Evolutionary conservation across 164 flowering plant genomes (phyloP).

Genomic region (Echeveria elegans): DNA sequence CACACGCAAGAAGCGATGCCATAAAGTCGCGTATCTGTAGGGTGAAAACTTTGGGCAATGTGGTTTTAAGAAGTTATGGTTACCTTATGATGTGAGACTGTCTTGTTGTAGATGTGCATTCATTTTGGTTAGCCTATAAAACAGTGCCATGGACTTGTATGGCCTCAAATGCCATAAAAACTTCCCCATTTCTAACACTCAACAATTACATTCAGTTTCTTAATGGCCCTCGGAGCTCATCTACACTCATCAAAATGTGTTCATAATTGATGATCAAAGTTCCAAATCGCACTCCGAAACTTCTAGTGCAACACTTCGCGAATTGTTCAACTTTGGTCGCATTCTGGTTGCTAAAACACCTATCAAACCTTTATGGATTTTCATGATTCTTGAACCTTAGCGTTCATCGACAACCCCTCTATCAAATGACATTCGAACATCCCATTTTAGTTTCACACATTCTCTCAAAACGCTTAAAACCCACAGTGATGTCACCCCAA

Average conservation of each 20-base stretch:
- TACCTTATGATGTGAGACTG: background rate
- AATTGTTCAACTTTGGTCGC: slow-evolving; percentile 35
- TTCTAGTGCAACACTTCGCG: background rate
- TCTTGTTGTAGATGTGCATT: background rate
- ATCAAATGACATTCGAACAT: slow-evolving; percentile 9
- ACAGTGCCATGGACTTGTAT: background rate
- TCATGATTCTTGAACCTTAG: slow-evolving; percentile 19
- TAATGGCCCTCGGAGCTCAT: background rate
- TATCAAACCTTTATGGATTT: slow-evolving; percentile 19
- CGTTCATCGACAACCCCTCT: slow-evolving; percentile 18
- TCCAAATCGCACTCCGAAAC: background rate
- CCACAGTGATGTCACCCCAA: slow-evolving; percentile 16
- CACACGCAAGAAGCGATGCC: too few relatives aligned
- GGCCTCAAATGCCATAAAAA: background rate
- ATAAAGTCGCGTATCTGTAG: too few relatives aligned
- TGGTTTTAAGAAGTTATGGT: too few relatives aligned
- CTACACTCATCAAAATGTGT: background rate
- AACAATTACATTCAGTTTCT: background rate
- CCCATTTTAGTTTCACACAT: slow-evolving; percentile 5
- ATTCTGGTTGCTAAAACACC: slow-evolving; percentile 10
- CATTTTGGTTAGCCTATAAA: background rate
- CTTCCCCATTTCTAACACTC: background rate
- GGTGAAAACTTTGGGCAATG: too few relatives aligned
- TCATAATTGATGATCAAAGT: background rate
- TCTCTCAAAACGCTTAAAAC: slow-evolving; percentile 15